These are phyloP conservation scores for Chlamydomonas incerta DNA, from an alignment of 139 green algal genomes.

Conservation along the genomic window DNA sequence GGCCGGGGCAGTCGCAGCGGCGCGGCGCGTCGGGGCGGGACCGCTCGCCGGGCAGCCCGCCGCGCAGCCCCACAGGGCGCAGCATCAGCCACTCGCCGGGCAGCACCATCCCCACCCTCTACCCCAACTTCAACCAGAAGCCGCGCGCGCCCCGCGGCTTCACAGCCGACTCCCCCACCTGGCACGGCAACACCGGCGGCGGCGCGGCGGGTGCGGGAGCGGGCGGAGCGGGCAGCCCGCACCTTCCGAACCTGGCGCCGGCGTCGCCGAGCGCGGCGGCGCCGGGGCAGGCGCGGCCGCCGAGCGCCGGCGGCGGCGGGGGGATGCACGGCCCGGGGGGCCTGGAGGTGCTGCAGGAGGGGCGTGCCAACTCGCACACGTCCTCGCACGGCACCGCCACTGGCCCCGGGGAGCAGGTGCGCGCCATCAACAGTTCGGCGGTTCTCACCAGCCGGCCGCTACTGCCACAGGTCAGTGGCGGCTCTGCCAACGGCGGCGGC, in stretches of 20 bases:
- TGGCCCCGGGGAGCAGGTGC: background rate
- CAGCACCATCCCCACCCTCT: conserved; percentile 18
- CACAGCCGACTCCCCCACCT: background rate
- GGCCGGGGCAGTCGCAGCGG: background rate
- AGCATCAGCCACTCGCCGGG: conserved; percentile 32
- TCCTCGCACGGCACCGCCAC: background rate
- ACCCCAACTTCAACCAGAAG: conserved; percentile 25
- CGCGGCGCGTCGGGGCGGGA: too few relatives aligned
- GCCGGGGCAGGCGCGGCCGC: background rate
- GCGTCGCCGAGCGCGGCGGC: background rate
- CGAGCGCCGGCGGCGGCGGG: background rate
- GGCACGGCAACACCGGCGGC: background rate
- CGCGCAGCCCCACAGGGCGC: conserved; percentile 10
- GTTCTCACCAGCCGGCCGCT: conserved; percentile 16
- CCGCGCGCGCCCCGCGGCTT: background rate
- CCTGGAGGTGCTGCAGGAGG: background rate
- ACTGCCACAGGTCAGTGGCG: conserved; percentile 15
- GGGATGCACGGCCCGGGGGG: background rate
- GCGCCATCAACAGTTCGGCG: conserved; percentile 17
- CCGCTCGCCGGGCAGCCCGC: background rate
- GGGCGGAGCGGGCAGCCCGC: background rate
- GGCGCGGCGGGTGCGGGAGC: background rate
- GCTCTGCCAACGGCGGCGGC: background rate
- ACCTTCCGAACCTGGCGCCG: background rate
- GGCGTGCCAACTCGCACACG: too few relatives aligned